phyloP scores from a whole-genome alignment of 1,284 basidiomycete genomes.

The Polyporus tsugae region DNA sequence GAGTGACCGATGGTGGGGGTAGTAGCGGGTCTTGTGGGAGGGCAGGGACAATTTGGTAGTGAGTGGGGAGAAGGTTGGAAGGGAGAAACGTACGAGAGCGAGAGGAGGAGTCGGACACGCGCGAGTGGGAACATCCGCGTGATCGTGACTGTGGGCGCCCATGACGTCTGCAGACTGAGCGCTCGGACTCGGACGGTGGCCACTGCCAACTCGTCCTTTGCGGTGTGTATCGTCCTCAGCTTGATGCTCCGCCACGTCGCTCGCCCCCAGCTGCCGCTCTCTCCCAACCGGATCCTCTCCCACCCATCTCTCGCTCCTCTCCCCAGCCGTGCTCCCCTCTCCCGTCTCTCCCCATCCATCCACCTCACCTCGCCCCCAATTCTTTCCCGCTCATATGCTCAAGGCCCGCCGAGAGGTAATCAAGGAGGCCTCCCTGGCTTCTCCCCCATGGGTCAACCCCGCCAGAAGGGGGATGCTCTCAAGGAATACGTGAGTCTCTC shows the following conservation, averaged over 20 bases:
- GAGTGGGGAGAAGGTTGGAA: too few relatives aligned
- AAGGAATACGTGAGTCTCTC: constrained; percentile 79
- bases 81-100: too few relatives aligned
- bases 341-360: constrained; percentile 29
- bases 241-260: constrained; percentile 26
- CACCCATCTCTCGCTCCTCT: constrained; percentile 24
- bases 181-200: not conserved
- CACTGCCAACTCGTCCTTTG: not conserved
- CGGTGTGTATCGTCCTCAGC: not conserved
- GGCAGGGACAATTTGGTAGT: too few relatives aligned
- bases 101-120: not conserved
- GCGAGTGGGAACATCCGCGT: not conserved
- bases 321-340: constrained; percentile 29
- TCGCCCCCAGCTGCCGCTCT: constrained; percentile 11
- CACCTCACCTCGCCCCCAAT: constrained; percentile 9
- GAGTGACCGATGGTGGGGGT: too few relatives aligned
- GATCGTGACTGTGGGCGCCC: not conserved
- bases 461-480: constrained; percentile 81
- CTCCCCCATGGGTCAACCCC: constrained; percentile 62
- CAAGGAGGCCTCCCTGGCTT: constrained; percentile 60
- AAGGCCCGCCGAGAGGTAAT: constrained; percentile 45
- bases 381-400: constrained; percentile 39
- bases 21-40: too few relatives aligned
- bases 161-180: not conserved
- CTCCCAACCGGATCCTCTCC: constrained; percentile 10